Evolutionary conservation across 1,139 yeast species (phyloP).

Genomic region (Hyphopichia wangnamkhiaoensis): DNA sequence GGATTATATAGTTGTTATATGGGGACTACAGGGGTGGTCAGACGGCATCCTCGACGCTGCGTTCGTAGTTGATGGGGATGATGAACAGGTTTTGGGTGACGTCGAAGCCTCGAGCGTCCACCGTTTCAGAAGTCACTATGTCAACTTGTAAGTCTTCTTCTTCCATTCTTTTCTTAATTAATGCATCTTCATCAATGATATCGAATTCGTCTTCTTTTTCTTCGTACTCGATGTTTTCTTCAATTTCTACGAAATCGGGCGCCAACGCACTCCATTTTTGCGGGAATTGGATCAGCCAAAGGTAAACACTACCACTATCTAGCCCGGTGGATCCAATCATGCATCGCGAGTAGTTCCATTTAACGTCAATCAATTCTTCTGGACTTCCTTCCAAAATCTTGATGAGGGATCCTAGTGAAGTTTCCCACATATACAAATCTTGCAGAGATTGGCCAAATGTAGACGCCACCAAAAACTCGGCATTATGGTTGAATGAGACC

Average conservation of each 20-base stretch:
- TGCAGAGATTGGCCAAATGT: conserved; percentile 86
- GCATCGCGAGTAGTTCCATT: conserved; percentile 80
- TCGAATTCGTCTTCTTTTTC: conserved; percentile 95
- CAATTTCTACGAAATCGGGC: conserved; percentile 94
- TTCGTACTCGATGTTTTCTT: conserved; percentile 84
- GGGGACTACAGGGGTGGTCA: not conserved
- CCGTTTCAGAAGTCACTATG: conserved; percentile 58
- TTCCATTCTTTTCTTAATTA: conserved; percentile 58
- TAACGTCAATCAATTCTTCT: conserved; percentile 80
- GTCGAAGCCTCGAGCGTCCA: conserved; percentile 71
- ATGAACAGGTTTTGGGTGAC: conserved; percentile 40
- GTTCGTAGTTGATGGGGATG: conserved; percentile 43
- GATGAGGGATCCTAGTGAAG: conserved; percentile 80
- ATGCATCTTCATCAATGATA: conserved; percentile 64
- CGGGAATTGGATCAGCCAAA: conserved; percentile 83
- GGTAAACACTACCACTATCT: conserved; percentile 78
- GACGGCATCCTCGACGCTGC: not conserved
- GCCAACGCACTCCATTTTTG: conserved; percentile 98
- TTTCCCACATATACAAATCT: conserved; percentile 92
- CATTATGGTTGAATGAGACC: conserved; percentile 71
- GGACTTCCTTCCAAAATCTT: conserved; percentile 92
- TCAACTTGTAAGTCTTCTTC: conserved; percentile 75
- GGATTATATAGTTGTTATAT: no score
- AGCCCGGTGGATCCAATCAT: conserved; percentile 84
- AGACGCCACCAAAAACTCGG: conserved; percentile 85